These are phyloP conservation scores for Schrenkiella parvula DNA, from an alignment of 345 rosid genomes.

Conservation along the genomic window DNA sequence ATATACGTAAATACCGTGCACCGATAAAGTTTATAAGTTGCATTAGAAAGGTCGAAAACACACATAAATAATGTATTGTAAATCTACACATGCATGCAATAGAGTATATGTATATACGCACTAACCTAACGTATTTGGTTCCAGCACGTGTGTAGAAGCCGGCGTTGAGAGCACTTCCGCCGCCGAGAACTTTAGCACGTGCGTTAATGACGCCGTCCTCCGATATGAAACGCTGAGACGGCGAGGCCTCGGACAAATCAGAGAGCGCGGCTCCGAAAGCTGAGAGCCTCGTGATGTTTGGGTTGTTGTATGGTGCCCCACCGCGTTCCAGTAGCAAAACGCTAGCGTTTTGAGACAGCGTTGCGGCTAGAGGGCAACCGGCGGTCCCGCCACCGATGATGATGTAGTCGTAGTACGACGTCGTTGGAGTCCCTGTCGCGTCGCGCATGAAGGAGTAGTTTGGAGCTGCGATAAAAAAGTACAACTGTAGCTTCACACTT, in stretches of 20 bases:
- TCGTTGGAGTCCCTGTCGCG: conserved; percentile 46
- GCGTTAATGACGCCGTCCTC: conserved; percentile 72
- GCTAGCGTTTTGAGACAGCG: conserved; percentile 50
- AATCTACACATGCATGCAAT: neutral
- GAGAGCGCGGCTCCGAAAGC: conserved; percentile 50
- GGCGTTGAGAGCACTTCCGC: conserved; percentile 61
- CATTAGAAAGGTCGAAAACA: neutral
- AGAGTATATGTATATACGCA: neutral
- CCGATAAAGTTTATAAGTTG: neutral
- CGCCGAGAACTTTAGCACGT: conserved; percentile 69
- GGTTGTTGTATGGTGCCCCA: conserved; percentile 59
- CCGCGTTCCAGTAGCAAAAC: conserved; percentile 78
- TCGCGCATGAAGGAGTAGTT: conserved; percentile 58
- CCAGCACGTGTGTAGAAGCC: conserved; percentile 65
- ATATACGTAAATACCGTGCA: too few species aligned
- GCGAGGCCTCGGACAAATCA: conserved; percentile 48
- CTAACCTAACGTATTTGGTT: conserved; percentile 40
- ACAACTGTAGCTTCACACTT: neutral
- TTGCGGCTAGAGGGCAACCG: conserved; percentile 79
- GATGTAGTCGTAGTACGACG: conserved; percentile 48
- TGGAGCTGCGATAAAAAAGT: conserved; percentile 45
- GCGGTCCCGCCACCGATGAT: conserved; percentile 80
- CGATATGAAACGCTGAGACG: conserved; percentile 63
- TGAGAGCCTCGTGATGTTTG: conserved; percentile 45
- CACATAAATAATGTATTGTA: neutral